Conservation (phyloP, 2,329 filamentous ascomycete species). For the Epichloe festucae region DNA sequence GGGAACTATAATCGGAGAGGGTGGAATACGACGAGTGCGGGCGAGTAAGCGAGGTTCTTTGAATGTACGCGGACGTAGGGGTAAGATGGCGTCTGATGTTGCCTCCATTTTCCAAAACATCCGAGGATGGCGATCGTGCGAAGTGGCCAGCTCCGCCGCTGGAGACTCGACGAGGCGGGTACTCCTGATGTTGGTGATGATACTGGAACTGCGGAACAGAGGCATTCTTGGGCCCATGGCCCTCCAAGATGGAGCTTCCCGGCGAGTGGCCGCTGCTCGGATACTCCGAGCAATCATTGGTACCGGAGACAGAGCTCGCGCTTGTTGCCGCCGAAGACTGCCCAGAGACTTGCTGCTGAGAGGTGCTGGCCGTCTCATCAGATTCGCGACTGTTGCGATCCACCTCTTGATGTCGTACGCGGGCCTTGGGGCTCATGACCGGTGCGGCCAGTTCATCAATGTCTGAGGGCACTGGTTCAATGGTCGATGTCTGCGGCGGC, state of each 20-base stretch:
- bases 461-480: background rate
- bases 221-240: conserved; percentile 25
- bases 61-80: conserved; percentile 39
- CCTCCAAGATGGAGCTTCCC: conserved; percentile 37
- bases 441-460: conserved; percentile 9
- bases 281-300: conserved; percentile 33
- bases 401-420: conserved; percentile 21
- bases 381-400: conserved; percentile 41
- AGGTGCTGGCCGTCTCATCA: conserved; percentile 35
- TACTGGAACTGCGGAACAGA: conserved; percentile 48
- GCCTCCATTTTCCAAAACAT: conserved; percentile 35
- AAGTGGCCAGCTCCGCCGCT: conserved; percentile 21
- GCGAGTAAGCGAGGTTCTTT: conserved; percentile 47
- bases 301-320: conserved; percentile 40
- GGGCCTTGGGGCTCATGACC: conserved; percentile 19
- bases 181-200: conserved; percentile 40
- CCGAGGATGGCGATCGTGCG: conserved; percentile 33
- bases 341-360: conserved; percentile 33
- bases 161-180: conserved; percentile 30
- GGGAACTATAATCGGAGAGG: conserved; percentile 52
- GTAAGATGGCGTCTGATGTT: conserved; percentile 50
- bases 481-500: conserved; percentile 1
- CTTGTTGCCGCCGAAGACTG: conserved; percentile 43
- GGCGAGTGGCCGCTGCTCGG: conserved; percentile 32
- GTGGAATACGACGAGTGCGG: conserved; percentile 67